Percentiles rank a stretch among this genome's conserved stretches.
Evolutionary conservation across 78 protist species (phyloP).

Genomic region (Tieghemostelium lacteum): DNA sequence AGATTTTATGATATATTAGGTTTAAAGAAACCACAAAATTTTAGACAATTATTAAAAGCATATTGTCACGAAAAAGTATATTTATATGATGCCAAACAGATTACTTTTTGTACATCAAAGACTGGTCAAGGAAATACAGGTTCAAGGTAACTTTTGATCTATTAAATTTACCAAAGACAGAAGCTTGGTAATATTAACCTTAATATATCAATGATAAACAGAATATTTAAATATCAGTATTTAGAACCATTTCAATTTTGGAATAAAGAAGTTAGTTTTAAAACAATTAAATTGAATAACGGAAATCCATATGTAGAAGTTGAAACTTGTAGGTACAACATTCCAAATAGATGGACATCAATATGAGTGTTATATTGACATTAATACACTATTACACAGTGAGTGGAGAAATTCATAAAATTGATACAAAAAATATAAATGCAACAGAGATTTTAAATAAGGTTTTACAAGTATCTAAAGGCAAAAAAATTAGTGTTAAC

Average conservation of each 20-base stretch:
- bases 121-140: conserved; percentile 1
- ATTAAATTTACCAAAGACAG: background rate
- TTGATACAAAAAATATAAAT: background rate
- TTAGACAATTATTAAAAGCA: conserved; percentile 9
- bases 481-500: conserved; percentile 13
- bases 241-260: conserved; percentile 71
- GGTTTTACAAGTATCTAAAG: conserved; percentile 21
- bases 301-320: conserved; percentile 20
- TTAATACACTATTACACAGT: background rate
- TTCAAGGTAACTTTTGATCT: conserved; percentile 7
- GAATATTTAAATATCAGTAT: conserved; percentile 52
- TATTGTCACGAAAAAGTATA: conserved; percentile 51
- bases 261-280: conserved; percentile 37
- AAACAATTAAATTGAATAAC: conserved; percentile 8
- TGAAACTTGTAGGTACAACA: conserved; percentile 8
- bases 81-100: conserved; percentile 40
- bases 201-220: background rate
- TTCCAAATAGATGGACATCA: background rate
- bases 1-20: conserved; percentile 23
- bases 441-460: conserved; percentile 29
- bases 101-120: conserved; percentile 40
- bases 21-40: conserved; percentile 10
- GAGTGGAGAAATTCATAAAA: conserved; percentile 20
- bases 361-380: too few species aligned
- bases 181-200: background rate